phyloP scores from a whole-genome alignment of 2,329 filamentous ascomycete genomes.

The Trichoderma atrobrunneum region DNA sequence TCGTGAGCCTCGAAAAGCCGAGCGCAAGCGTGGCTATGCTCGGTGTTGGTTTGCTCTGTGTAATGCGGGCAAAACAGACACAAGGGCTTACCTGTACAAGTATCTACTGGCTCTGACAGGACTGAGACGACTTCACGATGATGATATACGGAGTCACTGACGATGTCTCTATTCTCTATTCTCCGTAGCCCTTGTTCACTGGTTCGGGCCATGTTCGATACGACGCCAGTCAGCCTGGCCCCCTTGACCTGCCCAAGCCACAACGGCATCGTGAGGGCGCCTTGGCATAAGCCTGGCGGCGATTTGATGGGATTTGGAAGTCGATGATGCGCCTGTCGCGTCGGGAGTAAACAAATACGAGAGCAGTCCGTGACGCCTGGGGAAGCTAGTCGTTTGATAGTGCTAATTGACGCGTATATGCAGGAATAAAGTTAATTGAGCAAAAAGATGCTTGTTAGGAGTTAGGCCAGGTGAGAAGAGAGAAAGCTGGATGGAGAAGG shows the following conservation, averaged over 20 bases:
- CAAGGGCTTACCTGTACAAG: not conserved
- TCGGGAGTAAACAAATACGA: conserved; percentile 8
- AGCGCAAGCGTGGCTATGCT: conserved; percentile 5
- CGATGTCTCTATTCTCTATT: not conserved
- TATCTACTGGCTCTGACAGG: not conserved
- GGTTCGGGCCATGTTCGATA: not conserved
- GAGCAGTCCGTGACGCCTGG: not conserved
- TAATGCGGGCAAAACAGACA: not conserved
- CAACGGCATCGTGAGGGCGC: conserved; percentile 1
- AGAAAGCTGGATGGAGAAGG: not conserved
- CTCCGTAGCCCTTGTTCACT: not conserved
- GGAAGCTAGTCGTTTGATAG: not conserved
- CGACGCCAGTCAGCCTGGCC: conserved; percentile 3
- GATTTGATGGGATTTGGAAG: not conserved
- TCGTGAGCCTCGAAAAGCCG: not conserved
- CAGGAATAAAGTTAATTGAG: conserved; percentile 3
- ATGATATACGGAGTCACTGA: not conserved
- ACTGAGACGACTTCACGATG: not conserved
- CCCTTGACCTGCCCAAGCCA: conserved; percentile 4
- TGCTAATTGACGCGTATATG: conserved; percentile 11
- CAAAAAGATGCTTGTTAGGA: not conserved
- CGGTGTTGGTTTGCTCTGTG: not conserved
- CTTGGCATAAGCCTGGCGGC: conserved; percentile 8
- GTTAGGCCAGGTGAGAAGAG: not conserved
- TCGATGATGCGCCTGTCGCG: not conserved